Evolutionary conservation across 176 grass and related monocot genomes (phyloP).

Genomic region (Dactylis glomerata): DNA sequence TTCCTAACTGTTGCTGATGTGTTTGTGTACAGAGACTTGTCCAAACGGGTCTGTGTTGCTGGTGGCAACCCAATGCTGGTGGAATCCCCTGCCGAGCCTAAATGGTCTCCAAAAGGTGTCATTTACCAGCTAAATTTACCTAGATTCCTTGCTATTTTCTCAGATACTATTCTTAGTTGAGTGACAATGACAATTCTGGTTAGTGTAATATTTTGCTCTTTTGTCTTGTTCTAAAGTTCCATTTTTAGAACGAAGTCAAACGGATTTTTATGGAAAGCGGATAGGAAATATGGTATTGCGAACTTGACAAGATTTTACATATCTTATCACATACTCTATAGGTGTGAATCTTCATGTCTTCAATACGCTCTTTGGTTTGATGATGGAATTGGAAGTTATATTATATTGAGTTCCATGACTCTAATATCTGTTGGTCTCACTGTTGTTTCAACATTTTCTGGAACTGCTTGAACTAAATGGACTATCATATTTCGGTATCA

Average conservation of each 20-base stretch:
- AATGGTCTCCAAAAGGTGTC: slow-evolving; percentile 89
- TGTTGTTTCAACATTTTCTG: slow-evolving; percentile 1
- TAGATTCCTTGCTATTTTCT: background rate
- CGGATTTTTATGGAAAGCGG: background rate
- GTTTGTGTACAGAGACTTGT: slow-evolving; percentile 63
- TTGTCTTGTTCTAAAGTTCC: background rate
- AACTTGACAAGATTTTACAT: background rate
- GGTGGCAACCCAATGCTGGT: slow-evolving; percentile 64
- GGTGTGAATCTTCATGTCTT: background rate
- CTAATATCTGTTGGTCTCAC: background rate
- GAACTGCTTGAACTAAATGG: background rate
- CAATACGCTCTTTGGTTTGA: background rate
- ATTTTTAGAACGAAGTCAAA: background rate
- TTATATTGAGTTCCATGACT: background rate
- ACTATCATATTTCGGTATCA: background rate
- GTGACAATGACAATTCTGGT: background rate
- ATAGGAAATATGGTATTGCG: background rate
- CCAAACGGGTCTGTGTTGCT: slow-evolving; percentile 63
- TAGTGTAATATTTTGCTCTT: background rate
- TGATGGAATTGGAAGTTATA: background rate
- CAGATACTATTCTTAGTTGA: background rate
- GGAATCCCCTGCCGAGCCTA: slow-evolving; percentile 87
- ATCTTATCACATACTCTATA: background rate
- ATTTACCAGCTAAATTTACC: slow-evolving; percentile 1
- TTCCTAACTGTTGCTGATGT: slow-evolving; percentile 14